Evolutionary conservation across 805 yeast genomes (phyloP).

Genomic region (Candida easanensis): DNA sequence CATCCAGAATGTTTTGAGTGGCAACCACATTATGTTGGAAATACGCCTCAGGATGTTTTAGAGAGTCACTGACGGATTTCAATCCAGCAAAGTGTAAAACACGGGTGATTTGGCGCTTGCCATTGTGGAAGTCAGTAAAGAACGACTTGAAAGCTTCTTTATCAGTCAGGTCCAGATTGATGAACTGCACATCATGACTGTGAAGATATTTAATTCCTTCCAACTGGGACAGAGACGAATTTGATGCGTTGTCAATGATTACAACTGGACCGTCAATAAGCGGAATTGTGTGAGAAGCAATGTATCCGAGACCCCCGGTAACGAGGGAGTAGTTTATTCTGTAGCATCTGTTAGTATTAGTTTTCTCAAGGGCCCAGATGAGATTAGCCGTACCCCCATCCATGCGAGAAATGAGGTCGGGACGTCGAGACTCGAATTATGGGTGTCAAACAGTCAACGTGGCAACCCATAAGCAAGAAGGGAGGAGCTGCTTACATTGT

Average conservation of each 20-base stretch:
- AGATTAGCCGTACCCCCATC: too few species aligned
- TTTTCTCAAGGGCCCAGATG: too few species aligned
- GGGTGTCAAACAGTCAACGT: too few species aligned
- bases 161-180: conserved; percentile 10
- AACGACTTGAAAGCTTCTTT: conserved; percentile 1
- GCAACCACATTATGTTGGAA: conserved; percentile 69
- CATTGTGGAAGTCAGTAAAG: conserved; percentile 12
- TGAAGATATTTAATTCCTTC: conserved; percentile 41
- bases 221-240: conserved; percentile 63
- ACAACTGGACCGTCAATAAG: conserved; percentile 61
- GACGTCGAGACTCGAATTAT: too few species aligned
- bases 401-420: too few species aligned
- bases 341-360: neutral
- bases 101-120: conserved; percentile 5
- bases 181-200: conserved; percentile 48
- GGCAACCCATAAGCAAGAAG: too few species aligned
- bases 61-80: conserved; percentile 81
- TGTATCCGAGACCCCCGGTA: conserved; percentile 87
- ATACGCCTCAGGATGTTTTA: conserved; percentile 62
- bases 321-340: conserved; percentile 34
- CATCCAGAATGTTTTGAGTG: conserved; percentile 54
- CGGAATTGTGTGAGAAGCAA: conserved; percentile 77
- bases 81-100: conserved; percentile 74
- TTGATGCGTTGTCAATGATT: conserved; percentile 67
- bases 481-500: too few species aligned